These are phyloP conservation scores for Vanderwaltozyma verrucispora DNA, from an alignment of 805 yeast genomes.

Conservation along the genomic window DNA sequence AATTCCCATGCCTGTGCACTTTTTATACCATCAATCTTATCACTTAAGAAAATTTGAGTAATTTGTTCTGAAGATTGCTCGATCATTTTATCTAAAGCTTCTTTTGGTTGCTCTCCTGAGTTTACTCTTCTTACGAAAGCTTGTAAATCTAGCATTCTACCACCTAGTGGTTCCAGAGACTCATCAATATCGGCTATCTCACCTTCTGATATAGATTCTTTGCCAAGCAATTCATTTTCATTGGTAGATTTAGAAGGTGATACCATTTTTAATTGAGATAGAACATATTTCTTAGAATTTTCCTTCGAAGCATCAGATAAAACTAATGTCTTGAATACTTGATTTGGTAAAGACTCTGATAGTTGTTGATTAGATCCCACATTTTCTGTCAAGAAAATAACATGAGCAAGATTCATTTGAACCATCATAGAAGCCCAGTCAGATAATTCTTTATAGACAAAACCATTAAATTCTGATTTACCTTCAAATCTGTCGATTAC, in stretches of 20 bases:
- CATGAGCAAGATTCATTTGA: conserved; percentile 77
- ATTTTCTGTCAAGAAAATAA: conserved; percentile 78
- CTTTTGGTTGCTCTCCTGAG: conserved; percentile 74
- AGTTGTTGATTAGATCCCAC: conserved; percentile 63
- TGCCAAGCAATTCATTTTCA: conserved; percentile 9
- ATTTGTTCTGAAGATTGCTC: conserved; percentile 81
- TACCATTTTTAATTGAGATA: conserved; percentile 37
- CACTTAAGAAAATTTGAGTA: conserved; percentile 61
- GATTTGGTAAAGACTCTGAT: conserved; percentile 69
- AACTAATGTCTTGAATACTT: conserved; percentile 65
- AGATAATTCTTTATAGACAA: conserved; percentile 62
- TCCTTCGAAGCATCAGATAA: conserved; percentile 71
- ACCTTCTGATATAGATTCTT: conserved; percentile 6
- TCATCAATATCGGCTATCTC: conserved; percentile 36
- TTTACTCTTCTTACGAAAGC: conserved; percentile 78
- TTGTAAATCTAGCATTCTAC: conserved; percentile 89
- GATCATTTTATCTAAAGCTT: conserved; percentile 71
- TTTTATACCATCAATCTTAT: conserved; percentile 43
- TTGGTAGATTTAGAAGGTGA: conserved; percentile 1
- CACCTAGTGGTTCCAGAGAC: conserved; percentile 73
- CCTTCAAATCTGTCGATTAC: conserved; percentile 67
- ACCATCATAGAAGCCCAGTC: conserved; percentile 83
- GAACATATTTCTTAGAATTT: conserved; percentile 62
- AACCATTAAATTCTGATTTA: conserved; percentile 49
- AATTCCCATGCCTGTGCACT: conserved; percentile 84